phyloP scores from a whole-genome alignment of 1,284 basidiomycete genomes.

The Xanthoconium separans region DNA sequence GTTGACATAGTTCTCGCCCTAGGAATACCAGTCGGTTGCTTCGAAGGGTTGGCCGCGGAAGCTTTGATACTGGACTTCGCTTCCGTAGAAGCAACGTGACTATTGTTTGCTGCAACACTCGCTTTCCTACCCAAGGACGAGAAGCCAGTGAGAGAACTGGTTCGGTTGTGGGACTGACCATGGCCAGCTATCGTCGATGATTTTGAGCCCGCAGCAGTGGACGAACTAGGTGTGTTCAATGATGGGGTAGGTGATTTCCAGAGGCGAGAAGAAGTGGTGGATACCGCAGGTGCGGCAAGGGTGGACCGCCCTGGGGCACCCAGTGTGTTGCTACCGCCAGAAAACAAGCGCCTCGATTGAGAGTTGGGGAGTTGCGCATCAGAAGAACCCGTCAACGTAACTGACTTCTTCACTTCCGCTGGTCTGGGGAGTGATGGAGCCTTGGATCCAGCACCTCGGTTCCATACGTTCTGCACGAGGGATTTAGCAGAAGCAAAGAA shows the following conservation, averaged over 20 bases:
- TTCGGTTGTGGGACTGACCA: conserved; percentile 19
- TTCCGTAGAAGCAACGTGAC: conserved; percentile 33
- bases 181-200: conserved; percentile 24
- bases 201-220: conserved; percentile 2
- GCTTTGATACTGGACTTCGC: conserved; percentile 26
- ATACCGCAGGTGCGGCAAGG: conserved; percentile 6
- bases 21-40: conserved; percentile 8
- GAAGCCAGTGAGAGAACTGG: conserved; percentile 29
- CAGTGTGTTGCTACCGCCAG: conserved; percentile 14
- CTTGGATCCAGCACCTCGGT: conserved; percentile 38
- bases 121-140: conserved; percentile 37
- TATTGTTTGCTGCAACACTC: conserved; percentile 4
- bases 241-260: conserved; percentile 25
- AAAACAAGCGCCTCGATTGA: conserved; percentile 18
- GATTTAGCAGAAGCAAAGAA: conserved; percentile 59
- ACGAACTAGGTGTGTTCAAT: conserved; percentile 12
- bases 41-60: conserved; percentile 17
- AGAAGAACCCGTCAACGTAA: conserved; percentile 18
- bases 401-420: conserved; percentile 20
- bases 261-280: conserved; percentile 12
- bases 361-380: conserved; percentile 14
- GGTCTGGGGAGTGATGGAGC: conserved; percentile 7
- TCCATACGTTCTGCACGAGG: conserved; percentile 57
- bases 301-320: conserved; percentile 12
- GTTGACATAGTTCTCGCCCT: conserved; percentile 44